Evolutionary conservation across 306 rosid species (phyloP), one percentile per base, ranked within the genome.

Genomic region (Senna tora): DNA sequence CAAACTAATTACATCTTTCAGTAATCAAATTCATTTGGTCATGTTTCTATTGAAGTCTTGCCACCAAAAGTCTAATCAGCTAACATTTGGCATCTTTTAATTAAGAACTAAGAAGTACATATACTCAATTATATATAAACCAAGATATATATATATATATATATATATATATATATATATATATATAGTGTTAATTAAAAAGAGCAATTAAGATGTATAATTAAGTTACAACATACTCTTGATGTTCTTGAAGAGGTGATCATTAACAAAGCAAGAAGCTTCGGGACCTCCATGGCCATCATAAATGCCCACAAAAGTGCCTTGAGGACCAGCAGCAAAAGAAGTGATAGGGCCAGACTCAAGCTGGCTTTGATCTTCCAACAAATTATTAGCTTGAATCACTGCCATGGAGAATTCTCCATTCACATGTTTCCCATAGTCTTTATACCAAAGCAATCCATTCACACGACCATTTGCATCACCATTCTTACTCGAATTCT

Each of bases 261-360:
- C 90, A 57, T 88, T 89, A 25, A 95, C 75, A 65, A 95, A 95
- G 33, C 89, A 89, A 14, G 99, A 68, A 72, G 96, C 80, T 74
- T 91, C 99, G 19, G 99, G 96, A 75, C 97, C 99, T 52, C 96
- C 99, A 72, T 95, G 99, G 2, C 99, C 99, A 73, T 95, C 99
- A 66, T 95, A 91, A 32, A 95, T 67, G 53, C 99, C 99, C 50
- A 91, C 96, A 75, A 89, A 91, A 69, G 99, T 95, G 53, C 92
- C 99, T 34, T 43, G 77, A 66, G 90, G 85, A 71, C 85, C 91
- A 0, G 83, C 80, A 28, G 83, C 89, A 6, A 20, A 11, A 1
- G 78, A 88, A 73, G 93, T 82, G 87, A 95, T 30, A 1, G 92
- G 83, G 16, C 99, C 97, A 0, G 99, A 95, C 81, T 89, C 99